Evolutionary conservation across 1,284 basidiomycete species (phyloP), one percentile per base, ranked within the genome.

Genomic region (Microstroma glucosiphilum): DNA sequence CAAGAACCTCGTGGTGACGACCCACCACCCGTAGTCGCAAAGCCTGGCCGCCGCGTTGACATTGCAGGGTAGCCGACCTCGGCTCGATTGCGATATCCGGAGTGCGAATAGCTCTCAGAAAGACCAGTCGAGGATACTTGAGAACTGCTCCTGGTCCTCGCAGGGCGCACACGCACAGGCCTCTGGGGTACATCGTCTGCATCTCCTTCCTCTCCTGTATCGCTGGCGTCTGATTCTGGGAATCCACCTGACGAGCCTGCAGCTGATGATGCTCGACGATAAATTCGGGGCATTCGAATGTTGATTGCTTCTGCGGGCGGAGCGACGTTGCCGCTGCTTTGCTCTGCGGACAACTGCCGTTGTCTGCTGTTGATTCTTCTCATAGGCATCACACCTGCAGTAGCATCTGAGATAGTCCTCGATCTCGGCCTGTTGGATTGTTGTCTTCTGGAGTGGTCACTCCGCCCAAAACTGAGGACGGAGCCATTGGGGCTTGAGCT

Each of bases 161-260:
- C 43, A 12, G 15, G 43, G 43, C 43, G 43, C 43, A 37, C 9
- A 3, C 30, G 30, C 30, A 37, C 30, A 37, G 30, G 30, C 12
- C 25, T 25, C 25, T 2, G 2, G 25, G 51, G 21, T 17, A 19
- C 51, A 8, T 23, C 51, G 7, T 54, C 51, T 19, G 13, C 17
- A 13, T 54, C 51, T 7, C 17, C 51, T 25, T 54, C 51, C 6
- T 17, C 51, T 19, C 51, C 51, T 6, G 51, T 54, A 23, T 54
- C 51, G 25, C 51, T 54, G 21, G 51, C 51, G 6, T 54, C 51
- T 15, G 51, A 54, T 13, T 54, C 51, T 17, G 15, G 17, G 19
- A 54, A 17, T 8, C 51, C 51, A 4, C 13, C 21, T 13, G 51
- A 17, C 8, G 51, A 54, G 4, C 43, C 43, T 4, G 43, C 21